Conservation (phyloP, 495 filamentous ascomycete species). For the Penicillium salamii region DNA sequence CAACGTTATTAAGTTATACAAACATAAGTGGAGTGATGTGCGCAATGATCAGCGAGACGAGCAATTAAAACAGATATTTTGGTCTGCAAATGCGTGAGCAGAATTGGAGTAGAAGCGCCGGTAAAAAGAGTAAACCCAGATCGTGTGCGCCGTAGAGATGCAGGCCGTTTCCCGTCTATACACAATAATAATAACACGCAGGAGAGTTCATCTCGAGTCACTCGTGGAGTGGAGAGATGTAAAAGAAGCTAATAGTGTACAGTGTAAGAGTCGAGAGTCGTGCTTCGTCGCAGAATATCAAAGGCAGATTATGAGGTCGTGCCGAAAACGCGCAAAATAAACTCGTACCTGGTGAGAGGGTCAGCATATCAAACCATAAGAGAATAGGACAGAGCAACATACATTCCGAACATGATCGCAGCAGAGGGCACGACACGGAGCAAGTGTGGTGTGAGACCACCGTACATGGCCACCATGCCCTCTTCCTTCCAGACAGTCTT, state of each 20-base stretch:
- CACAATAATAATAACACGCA: neutral
- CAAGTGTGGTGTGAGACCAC: conserved; percentile 58
- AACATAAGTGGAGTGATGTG: neutral
- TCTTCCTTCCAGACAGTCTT: conserved; percentile 53
- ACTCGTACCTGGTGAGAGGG: conserved; percentile 54
- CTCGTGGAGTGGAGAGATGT: neutral
- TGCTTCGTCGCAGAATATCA: neutral
- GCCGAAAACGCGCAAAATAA: conserved; percentile 56
- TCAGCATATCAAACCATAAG: conserved; percentile 7
- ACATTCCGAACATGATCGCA: conserved; percentile 93
- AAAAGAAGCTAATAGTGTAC: conserved; percentile 12
- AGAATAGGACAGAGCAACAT: conserved; percentile 8
- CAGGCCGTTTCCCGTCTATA: conserved; percentile 7
- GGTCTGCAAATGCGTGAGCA: neutral
- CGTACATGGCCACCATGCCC: conserved; percentile 54
- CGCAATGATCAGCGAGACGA: neutral
- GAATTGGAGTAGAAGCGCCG: neutral
- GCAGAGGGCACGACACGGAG: conserved; percentile 73
- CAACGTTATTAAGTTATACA: neutral
- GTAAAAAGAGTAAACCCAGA: conserved; percentile 1
- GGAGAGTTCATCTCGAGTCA: neutral
- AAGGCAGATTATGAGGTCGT: conserved; percentile 15
- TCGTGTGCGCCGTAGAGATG: conserved; percentile 12
- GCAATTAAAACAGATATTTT: neutral
- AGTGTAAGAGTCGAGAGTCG: neutral